A percentile compares a stretch with the other conserved stretches of the same genome.
phyloP scores from a whole-genome alignment of 148 eudicot species.

The Euryodendron excelsum region DNA sequence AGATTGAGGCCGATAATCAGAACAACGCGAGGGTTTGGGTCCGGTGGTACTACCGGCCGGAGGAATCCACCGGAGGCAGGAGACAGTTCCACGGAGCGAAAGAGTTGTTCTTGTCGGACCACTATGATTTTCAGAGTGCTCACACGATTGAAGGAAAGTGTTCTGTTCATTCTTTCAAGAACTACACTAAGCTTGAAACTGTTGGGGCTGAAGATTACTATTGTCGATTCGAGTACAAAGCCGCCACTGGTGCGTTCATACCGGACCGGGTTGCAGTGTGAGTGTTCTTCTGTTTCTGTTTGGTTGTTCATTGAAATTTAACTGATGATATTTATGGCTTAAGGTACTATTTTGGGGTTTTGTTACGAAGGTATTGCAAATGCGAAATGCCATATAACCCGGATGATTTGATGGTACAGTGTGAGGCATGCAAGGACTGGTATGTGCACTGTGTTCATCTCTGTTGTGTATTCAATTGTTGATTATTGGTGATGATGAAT shows the following conservation, averaged over 20 bases:
- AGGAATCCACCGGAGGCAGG: conserved; percentile 59
- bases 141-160: conserved; percentile 59
- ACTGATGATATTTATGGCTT: background rate
- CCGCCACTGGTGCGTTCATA: conserved; percentile 49
- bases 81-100: conserved; percentile 58
- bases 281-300: conserved; percentile 13
- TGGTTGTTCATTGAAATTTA: conserved; percentile 11
- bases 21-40: conserved; percentile 40
- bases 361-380: conserved; percentile 38
- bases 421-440: conserved; percentile 45
- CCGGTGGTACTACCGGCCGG: conserved; percentile 61
- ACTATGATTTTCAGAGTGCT: conserved; percentile 54
- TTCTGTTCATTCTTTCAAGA: conserved; percentile 51
- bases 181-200: conserved; percentile 58
- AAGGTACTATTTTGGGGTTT: background rate
- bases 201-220: conserved; percentile 55
- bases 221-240: conserved; percentile 60
- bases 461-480: background rate
- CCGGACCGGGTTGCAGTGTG: conserved; percentile 69
- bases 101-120: conserved; percentile 57
- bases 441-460: conserved; percentile 3
- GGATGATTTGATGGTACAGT: conserved; percentile 43
- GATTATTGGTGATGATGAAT: background rate
- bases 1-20: conserved; percentile 30
- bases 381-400: conserved; percentile 49